A percentile compares a stretch with the other conserved stretches of the same genome.
Evolutionary conservation across 1,139 yeast genomes (phyloP).

Genomic region (Taphrina pruni): DNA sequence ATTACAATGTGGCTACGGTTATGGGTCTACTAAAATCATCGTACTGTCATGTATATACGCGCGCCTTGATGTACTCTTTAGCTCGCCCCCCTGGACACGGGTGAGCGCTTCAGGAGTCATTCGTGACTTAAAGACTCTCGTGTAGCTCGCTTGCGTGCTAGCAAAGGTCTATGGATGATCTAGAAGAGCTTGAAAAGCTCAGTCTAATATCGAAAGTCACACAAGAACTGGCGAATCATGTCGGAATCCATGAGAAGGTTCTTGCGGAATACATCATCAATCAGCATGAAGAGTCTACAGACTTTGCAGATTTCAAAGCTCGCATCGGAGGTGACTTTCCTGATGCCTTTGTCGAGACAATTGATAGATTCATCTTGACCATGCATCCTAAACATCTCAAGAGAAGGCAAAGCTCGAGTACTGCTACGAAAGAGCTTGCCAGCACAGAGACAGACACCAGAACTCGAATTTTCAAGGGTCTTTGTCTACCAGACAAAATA

Average conservation of each 20-base stretch:
- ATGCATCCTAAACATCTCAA: slow-evolving; percentile 50
- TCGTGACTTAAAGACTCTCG: too few relatives aligned
- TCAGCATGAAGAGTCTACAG: slow-evolving; percentile 56
- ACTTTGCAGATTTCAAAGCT: slow-evolving; percentile 57
- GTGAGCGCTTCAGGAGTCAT: too few relatives aligned
- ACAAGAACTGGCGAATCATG: slow-evolving; percentile 50
- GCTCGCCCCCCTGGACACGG: too few relatives aligned
- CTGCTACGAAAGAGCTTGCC: slow-evolving; percentile 10
- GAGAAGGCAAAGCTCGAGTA: slow-evolving; percentile 33
- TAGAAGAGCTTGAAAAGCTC: slow-evolving; percentile 50
- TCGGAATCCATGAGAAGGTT: slow-evolving; percentile 56
- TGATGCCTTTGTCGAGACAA: slow-evolving; percentile 53
- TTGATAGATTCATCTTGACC: slow-evolving; percentile 53
- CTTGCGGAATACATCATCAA: slow-evolving; percentile 65
- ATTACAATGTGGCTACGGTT: background rate
- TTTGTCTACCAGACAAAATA: slow-evolving; percentile 41
- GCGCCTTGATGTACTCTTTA: too few relatives aligned
- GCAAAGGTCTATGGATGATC: slow-evolving; percentile 34
- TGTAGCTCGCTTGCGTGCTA: too few relatives aligned
- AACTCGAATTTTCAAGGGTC: slow-evolving; percentile 42
- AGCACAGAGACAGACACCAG: slow-evolving; percentile 10
- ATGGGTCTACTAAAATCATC: too few relatives aligned
- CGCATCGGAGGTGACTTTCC: slow-evolving; percentile 72
- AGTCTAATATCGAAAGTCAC: slow-evolving; percentile 52
- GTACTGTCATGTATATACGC: too few relatives aligned